Base-by-base conservation (phyloP, 768 basidiomycete genomes). In the Epithele typhae region DNA sequence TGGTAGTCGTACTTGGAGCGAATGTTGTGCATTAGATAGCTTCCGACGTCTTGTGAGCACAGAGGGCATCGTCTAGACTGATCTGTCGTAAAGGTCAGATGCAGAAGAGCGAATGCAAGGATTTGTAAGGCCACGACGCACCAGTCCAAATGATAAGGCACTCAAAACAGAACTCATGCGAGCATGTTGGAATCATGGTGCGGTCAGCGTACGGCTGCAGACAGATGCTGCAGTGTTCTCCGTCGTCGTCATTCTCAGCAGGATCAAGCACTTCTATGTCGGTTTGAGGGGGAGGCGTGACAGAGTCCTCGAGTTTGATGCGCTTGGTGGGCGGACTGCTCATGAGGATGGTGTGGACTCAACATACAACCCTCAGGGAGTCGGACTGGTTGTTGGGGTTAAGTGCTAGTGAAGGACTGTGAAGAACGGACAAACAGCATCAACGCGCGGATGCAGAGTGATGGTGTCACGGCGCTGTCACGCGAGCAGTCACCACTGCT, bases 161-260 rank as follows among this genome's bases (percentile, higher is more conserved):
- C 46, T 90, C 87, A 54, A 95, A 95, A 59, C 93, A 97, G 59
- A 94, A 94, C 59, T 89, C 87, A 70, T 97, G 93, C 2, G 89
- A 87, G 64, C 93, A 96, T 7, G 72, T 75, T 1, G 92, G 89
- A 21, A 95, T 71, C 32, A 94, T 75, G 0, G 92, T 87, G 37
- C 87, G 72, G 67, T 96, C 91, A 12, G 74, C 69, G 42, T 93
- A 70, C 10, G 68, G 50, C 57, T 94, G 89, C 19, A 97, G 70
- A 58, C 93, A 97, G 25, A 97, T 95, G 48, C 85, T 82, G 60
- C 93, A 97, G 55, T 81, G 72, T 19, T 84, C 79, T 37, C 75
- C 77, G 5, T 73, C 70, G 0, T 67, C 62, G 2, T n/a, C n/a
- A n/a, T n/a, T n/a, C n/a, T n/a, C n/a, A n/a, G n/a, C n/a, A n/a